A percentile compares a stretch with the other conserved stretches of the same genome.
Conservation (phyloP, 371 early-diverging fungal genomes). For the Mucor mucedo region DNA sequence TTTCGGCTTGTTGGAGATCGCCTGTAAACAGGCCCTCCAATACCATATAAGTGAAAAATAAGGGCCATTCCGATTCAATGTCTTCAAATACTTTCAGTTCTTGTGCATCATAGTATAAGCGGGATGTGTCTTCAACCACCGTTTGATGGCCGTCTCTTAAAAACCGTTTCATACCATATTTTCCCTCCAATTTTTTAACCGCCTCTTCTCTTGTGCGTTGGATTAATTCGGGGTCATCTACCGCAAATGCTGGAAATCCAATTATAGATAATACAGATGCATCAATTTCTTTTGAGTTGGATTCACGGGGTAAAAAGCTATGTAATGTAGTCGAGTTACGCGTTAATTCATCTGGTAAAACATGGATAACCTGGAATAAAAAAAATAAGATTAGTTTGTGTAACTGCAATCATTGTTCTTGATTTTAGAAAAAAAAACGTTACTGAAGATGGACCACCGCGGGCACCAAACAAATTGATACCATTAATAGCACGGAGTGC, state of each 20-base stretch:
- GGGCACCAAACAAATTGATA: slow-evolving; percentile 83
- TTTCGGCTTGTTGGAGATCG: slow-evolving; percentile 69
- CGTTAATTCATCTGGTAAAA: slow-evolving; percentile 86
- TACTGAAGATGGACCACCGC: slow-evolving; percentile 83
- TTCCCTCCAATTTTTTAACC: slow-evolving; percentile 82
- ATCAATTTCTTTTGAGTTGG: slow-evolving; percentile 89
- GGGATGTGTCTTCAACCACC: slow-evolving; percentile 76
- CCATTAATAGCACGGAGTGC: slow-evolving; percentile 89
- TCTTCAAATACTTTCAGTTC: slow-evolving; percentile 88
- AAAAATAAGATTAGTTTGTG: neutral
- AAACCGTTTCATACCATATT: slow-evolving; percentile 88
- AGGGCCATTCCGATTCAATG: slow-evolving; percentile 92
- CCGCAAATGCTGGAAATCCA: slow-evolving; percentile 91
- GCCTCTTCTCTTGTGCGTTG: slow-evolving; percentile 76
- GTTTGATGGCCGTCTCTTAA: slow-evolving; percentile 92
- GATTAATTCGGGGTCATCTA: slow-evolving; percentile 70
- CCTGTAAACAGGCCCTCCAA: slow-evolving; percentile 82
- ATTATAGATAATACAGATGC: slow-evolving; percentile 86
- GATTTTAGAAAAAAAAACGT: slow-evolving; percentile 7
- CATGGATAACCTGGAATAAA: slow-evolving; percentile 71
- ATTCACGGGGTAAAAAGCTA: slow-evolving; percentile 88
- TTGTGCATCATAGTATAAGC: slow-evolving; percentile 83
- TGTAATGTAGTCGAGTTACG: slow-evolving; percentile 84
- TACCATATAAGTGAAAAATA: slow-evolving; percentile 90
- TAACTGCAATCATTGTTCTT: neutral